Evolutionary conservation across 768 basidiomycete species (phyloP).

Genomic region (Naganishia friedmannii): DNA sequence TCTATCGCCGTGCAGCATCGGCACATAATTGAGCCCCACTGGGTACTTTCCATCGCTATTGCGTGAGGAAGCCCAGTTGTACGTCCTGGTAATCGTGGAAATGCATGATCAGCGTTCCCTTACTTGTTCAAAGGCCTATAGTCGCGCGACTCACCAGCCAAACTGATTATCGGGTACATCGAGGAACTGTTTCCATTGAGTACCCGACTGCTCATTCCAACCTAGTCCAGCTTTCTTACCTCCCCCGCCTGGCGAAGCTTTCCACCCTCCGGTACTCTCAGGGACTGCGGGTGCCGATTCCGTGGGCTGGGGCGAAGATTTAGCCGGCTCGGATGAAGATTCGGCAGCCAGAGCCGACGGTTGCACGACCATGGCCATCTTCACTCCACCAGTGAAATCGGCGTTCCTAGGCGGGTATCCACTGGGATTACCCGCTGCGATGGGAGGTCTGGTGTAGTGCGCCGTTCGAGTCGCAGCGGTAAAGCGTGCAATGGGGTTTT

Average conservation of each 20-base stretch:
- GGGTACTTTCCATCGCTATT: not conserved
- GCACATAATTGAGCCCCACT: conserved; percentile 1
- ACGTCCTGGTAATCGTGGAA: not conserved
- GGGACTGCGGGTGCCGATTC: not conserved
- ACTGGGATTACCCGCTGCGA: too few species aligned
- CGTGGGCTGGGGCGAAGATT: too few species aligned
- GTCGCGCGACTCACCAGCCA: conserved; percentile 5
- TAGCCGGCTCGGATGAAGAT: too few species aligned
- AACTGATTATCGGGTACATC: not conserved
- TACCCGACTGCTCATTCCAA: not conserved
- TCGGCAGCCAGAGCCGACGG: too few species aligned
- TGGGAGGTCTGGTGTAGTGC: too few species aligned
- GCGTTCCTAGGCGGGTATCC: too few species aligned
- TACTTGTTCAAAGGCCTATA: not conserved
- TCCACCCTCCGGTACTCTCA: not conserved
- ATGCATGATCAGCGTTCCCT: not conserved
- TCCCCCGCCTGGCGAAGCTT: not conserved
- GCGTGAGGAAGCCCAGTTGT: not conserved
- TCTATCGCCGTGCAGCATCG: not conserved
- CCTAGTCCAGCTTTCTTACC: conserved; percentile 4
- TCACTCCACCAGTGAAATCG: too few species aligned
- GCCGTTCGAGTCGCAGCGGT: too few species aligned
- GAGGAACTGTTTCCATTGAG: conserved; percentile 2
- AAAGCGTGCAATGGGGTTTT: too few species aligned
- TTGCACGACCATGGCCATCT: too few species aligned